These are phyloP conservation scores for Mallotus repandus DNA, from an alignment of 441 rosid species.

Conservation along the genomic window DNA sequence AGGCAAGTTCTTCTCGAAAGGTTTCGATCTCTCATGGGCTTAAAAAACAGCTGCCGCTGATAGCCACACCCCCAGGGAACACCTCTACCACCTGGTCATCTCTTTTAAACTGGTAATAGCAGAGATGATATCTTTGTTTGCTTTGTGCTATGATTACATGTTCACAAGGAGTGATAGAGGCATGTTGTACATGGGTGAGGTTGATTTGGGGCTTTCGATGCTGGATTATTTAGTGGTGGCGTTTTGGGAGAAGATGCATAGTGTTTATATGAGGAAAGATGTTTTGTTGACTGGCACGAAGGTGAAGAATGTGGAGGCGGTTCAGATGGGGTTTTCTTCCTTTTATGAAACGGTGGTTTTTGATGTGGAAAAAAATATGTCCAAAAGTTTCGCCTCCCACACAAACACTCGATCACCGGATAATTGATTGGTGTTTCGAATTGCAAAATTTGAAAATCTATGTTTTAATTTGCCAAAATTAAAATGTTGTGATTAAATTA, in stretches of 20 bases:
- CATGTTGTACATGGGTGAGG: constrained; percentile 66
- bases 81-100: constrained; percentile 48
- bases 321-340: constrained; percentile 33
- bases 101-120: constrained; percentile 48
- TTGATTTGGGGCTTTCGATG: constrained; percentile 53
- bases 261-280: constrained; percentile 42
- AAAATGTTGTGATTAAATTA: no score
- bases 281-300: constrained; percentile 46
- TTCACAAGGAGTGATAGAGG: constrained; percentile 59
- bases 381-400: no score
- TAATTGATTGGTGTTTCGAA: no score
- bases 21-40: constrained; percentile 80
- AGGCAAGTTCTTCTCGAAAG: constrained; percentile 87
- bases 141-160: constrained; percentile 60
- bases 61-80: constrained; percentile 38
- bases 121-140: constrained; percentile 46
- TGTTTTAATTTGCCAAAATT: no score
- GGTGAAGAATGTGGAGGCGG: constrained; percentile 54
- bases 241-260: constrained; percentile 41
- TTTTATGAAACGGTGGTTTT: no score
- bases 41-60: constrained; percentile 28
- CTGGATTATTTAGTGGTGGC: constrained; percentile 53
- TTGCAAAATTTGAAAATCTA: no score
- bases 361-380: no score
- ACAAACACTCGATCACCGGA: no score